These are phyloP conservation scores for Pezicula rhizophila DNA, from an alignment of 2,329 filamentous ascomycete species.

Conservation along the genomic window DNA sequence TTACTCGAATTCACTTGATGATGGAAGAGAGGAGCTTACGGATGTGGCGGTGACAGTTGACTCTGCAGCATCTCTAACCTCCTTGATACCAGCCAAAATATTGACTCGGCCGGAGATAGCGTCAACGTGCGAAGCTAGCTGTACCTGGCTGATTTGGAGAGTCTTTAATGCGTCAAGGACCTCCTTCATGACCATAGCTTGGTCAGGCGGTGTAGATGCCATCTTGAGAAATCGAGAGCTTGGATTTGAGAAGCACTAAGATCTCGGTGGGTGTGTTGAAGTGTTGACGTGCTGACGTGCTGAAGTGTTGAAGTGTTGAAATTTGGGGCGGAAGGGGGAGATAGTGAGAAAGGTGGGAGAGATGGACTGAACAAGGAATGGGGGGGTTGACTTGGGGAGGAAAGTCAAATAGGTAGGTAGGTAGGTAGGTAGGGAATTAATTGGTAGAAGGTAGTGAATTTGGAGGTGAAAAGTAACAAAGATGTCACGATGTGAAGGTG, in stretches of 20 bases:
- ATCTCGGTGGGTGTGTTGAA: background rate
- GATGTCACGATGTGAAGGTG: background rate
- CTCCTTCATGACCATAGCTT: constrained; percentile 38
- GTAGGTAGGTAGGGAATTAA: no score
- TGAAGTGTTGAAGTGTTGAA: no score
- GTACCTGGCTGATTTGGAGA: constrained; percentile 49
- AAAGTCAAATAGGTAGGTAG: no score
- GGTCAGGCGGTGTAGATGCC: constrained; percentile 19
- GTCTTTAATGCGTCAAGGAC: constrained; percentile 49
- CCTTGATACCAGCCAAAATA: constrained; percentile 51
- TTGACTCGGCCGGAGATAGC: constrained; percentile 57
- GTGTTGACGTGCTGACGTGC: no score
- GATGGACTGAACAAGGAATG: no score
- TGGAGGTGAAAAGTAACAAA: background rate
- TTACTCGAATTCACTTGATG: background rate
- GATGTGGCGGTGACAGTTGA: constrained; percentile 3
- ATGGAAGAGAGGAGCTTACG: background rate
- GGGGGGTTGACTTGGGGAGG: no score
- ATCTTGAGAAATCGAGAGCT: constrained; percentile 14
- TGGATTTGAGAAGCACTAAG: background rate
- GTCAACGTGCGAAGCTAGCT: constrained; percentile 50
- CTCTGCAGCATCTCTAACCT: constrained; percentile 43
- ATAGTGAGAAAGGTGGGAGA: no score
- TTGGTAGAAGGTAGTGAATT: background rate
- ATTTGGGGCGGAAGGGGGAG: no score